phyloP scores from a whole-genome alignment of 305 asterid genomes.

The Fraxinus dipetala region DNA sequence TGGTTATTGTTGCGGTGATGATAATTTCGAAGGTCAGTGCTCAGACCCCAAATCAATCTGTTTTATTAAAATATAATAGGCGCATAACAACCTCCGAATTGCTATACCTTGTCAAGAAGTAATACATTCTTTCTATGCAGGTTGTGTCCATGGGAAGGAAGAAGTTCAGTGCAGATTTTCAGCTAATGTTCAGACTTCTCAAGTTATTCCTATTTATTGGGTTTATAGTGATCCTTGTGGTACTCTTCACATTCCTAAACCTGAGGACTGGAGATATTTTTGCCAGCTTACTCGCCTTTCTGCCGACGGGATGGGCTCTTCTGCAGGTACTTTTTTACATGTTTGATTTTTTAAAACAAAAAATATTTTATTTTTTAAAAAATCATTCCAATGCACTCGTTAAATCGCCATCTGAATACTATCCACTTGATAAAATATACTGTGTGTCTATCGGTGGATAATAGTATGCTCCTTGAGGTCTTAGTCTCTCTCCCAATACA shows the following conservation, averaged over 20 bases:
- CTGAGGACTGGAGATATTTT: conserved; percentile 76
- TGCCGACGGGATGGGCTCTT: conserved; percentile 97
- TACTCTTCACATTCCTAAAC: conserved; percentile 59
- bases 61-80: neutral
- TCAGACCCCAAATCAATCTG: neutral
- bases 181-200: conserved; percentile 88
- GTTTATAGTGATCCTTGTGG: conserved; percentile 46
- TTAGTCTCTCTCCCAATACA: neutral
- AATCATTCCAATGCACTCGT: neutral
- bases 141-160: conserved; percentile 89
- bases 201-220: conserved; percentile 72
- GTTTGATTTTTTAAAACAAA: neutral
- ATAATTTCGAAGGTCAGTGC: conserved; percentile 66
- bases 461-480: neutral
- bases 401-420: neutral
- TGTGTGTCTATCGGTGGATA: neutral
- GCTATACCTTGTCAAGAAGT: neutral
- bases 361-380: neutral
- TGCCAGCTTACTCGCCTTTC: conserved; percentile 78
- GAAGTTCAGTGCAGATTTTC: conserved; percentile 94
- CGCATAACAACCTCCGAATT: neutral
- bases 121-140: conserved; percentile 38
- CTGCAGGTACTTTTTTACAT: conserved; percentile 42
- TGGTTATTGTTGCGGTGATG: conserved; percentile 74
- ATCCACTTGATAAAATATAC: neutral